Evolutionary conservation across 306 rosid species (phyloP), one percentile per base, ranked within the genome.

Genomic region (Vigna nakashimae): DNA sequence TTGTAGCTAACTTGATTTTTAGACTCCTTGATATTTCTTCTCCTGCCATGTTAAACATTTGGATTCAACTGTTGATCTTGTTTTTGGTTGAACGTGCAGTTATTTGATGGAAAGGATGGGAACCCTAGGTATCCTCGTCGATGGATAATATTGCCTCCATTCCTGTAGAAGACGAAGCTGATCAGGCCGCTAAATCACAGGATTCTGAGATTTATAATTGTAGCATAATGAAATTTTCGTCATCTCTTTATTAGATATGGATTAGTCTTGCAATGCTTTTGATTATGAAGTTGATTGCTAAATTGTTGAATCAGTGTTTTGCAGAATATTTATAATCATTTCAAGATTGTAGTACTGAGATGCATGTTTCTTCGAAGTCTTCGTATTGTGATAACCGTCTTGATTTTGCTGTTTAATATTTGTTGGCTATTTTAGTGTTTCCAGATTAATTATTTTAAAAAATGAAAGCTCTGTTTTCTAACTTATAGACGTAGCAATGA

Each of bases 61-160:
- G 66, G 16, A 7, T 69, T 74, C n/a, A 20, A 62, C 51, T 20
- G 48, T 82, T 30, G 64, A 22, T 49, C 40, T 22, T 30, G 34
- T 69, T 16, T n/a, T 13, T 13, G 10, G 71, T 48, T 67, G 49
- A 69, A 60, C 65, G 9, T 89, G 86, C 94, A 95, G 99, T 48
- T 95, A 76, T 95, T 95, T 77, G 97, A 92, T 80, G 99, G 99
- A 63, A 95, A 92, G 79, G 99, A 95, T 3, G 98, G 97, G 71
- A 84, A 84, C 62, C 98, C 96, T 1, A 88, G 86, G 92, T 95
- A 95, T 83, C 97, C 98, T 22, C 98, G 97, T 62, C 84, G 99
- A 79, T 95, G 97, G 98, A 86, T 95, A 32, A 91, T 92, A 50
- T 83, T 95, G 74, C 98, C 99, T 36, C 98, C 98, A 78, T 86